phyloP scores from a whole-genome alignment of 1,284 basidiomycete species.

The Leccinum subrobustum region DNA sequence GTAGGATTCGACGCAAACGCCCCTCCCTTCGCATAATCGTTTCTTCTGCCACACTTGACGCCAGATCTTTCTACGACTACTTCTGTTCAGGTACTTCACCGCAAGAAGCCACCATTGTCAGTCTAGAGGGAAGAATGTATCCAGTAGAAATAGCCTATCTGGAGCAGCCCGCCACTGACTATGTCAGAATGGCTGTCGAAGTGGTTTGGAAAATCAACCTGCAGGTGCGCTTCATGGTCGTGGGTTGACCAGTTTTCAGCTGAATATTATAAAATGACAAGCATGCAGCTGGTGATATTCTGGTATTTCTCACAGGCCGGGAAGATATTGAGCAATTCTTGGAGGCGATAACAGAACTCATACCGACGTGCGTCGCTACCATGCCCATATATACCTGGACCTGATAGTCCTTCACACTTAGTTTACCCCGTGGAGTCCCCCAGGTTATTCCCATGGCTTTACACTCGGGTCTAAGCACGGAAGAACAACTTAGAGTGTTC shows the following conservation, averaged over 20 bases:
- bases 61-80: conserved; percentile 84
- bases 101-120: conserved; percentile 75
- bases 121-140: conserved; percentile 90
- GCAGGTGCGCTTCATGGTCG: conserved; percentile 48
- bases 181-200: conserved; percentile 81
- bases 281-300: conserved; percentile 83
- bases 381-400: conserved; percentile 1
- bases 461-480: conserved; percentile 83
- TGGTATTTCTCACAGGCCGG: conserved; percentile 94
- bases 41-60: conserved; percentile 95
- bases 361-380: conserved; percentile 57
- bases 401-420: conserved; percentile 31
- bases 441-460: conserved; percentile 74
- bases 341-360: conserved; percentile 76
- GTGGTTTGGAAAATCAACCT: conserved; percentile 86
- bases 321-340: conserved; percentile 94
- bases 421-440: conserved; percentile 62
- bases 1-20: conserved; percentile 84
- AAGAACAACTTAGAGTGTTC: conserved; percentile 88
- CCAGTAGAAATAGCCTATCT: conserved; percentile 85
- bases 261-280: conserved; percentile 24
- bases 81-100: conserved; percentile 60
- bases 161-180: conserved; percentile 74
- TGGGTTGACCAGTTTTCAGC: not conserved
- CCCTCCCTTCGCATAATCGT: conserved; percentile 88